phyloP scores from a whole-genome alignment of 2,329 filamentous ascomycete species.

The Stemphylium vesicarium region DNA sequence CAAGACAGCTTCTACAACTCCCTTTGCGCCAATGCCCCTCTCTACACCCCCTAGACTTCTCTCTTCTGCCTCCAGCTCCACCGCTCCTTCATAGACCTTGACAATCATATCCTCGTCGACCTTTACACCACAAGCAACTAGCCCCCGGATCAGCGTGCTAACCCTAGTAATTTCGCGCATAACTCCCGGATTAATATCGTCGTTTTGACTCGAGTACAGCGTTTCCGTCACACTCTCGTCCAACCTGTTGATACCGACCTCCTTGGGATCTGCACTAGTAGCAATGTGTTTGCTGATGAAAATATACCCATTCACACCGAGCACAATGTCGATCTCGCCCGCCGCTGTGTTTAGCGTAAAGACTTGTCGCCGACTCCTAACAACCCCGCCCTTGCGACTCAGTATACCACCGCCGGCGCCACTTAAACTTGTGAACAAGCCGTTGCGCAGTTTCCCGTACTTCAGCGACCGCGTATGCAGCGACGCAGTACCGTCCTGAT shows the following conservation, averaged over 20 bases:
- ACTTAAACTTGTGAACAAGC: constrained; percentile 81
- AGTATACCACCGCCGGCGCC: constrained; percentile 73
- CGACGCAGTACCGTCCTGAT: constrained; percentile 82
- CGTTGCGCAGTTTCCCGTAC: constrained; percentile 95
- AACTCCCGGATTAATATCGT: constrained; percentile 76
- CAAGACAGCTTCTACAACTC: constrained; percentile 40
- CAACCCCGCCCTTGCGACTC: constrained; percentile 70
- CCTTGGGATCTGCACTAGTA: constrained; percentile 58
- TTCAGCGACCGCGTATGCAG: constrained; percentile 90
- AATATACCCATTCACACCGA: constrained; percentile 96
- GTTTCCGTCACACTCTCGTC: constrained; percentile 85
- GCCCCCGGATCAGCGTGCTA: constrained; percentile 77
- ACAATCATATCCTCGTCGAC: constrained; percentile 92
- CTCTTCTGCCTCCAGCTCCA: constrained; percentile 73
- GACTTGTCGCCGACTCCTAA: constrained; percentile 81
- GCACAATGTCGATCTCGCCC: constrained; percentile 79
- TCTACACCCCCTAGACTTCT: constrained; percentile 60
- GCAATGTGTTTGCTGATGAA: constrained; percentile 89
- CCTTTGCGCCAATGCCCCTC: constrained; percentile 39
- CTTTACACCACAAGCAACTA: constrained; percentile 80
- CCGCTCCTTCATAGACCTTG: constrained; percentile 78
- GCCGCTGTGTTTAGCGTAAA: constrained; percentile 72
- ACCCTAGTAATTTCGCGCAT: constrained; percentile 88
- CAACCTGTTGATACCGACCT: constrained; percentile 76
- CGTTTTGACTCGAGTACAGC: constrained; percentile 95